Percentiles rank a stretch among this genome's conserved stretches.
Evolutionary conservation across 129 eudicot species (phyloP).

Genomic region (Smallanthus sonchifolius): DNA sequence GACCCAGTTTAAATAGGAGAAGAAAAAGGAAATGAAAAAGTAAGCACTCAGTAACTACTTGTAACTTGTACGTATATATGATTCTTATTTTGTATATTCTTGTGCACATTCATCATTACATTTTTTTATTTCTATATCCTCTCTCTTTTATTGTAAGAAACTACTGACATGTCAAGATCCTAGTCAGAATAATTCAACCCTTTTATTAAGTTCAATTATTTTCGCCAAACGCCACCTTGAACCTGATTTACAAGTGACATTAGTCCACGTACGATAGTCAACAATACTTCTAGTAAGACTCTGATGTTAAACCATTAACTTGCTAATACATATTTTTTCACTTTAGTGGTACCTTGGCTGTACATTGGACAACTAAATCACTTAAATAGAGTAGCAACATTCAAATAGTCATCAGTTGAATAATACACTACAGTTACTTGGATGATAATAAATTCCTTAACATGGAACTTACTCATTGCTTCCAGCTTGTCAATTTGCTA

Average conservation of each 20-base stretch:
- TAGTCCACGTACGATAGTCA: background rate
- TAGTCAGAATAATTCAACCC: background rate
- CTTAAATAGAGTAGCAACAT: background rate
- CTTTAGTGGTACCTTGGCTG: background rate
- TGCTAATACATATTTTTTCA: background rate
- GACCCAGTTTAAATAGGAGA: background rate
- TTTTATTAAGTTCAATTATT: background rate
- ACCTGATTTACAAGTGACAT: background rate
- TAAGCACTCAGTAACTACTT: background rate
- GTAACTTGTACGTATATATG: background rate
- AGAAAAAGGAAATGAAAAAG: background rate
- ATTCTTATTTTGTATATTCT: background rate
- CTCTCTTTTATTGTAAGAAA: background rate
- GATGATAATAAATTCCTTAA: background rate
- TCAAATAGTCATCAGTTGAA: background rate
- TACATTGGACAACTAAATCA: background rate
- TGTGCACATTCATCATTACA: background rate
- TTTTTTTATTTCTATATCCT: background rate
- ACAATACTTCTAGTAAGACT: background rate
- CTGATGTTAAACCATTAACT: background rate
- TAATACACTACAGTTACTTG: slow-evolving; percentile 1
- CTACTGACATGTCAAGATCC: background rate
- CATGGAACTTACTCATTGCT: slow-evolving; percentile 65
- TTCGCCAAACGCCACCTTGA: background rate
- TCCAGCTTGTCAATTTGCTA: slow-evolving; percentile 92